phyloP scores from a whole-genome alignment of 2,329 filamentous ascomycete genomes.

The Penicillium thymicola region DNA sequence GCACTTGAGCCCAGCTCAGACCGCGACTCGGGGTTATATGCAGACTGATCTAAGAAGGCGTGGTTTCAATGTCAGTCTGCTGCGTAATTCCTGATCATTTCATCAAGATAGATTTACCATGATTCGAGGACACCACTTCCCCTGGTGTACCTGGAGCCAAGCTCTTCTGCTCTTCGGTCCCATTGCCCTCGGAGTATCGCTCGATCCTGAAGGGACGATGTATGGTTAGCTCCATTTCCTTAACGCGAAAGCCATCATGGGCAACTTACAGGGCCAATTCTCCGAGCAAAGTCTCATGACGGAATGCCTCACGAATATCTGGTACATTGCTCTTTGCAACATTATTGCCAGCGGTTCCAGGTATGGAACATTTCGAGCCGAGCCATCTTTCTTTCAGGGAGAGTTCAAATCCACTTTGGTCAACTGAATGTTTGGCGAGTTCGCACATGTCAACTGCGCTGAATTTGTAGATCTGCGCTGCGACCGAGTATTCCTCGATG shows the following conservation, averaged over 20 bases:
- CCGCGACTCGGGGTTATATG: background rate
- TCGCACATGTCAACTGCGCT: constrained; percentile 98
- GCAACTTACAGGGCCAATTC: constrained; percentile 73
- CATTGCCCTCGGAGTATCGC: constrained; percentile 22
- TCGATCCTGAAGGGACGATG: constrained; percentile 26
- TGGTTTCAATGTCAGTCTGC: background rate
- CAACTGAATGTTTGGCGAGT: constrained; percentile 90
- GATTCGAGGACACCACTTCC: background rate
- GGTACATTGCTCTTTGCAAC: constrained; percentile 97
- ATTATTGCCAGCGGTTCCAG: constrained; percentile 79
- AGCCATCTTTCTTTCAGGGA: constrained; percentile 90
- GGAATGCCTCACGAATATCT: constrained; percentile 83
- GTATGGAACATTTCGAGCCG: constrained; percentile 70
- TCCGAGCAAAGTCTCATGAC: constrained; percentile 78
- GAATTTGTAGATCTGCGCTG: constrained; percentile 97
- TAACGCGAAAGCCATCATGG: background rate
- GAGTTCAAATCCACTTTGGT: constrained; percentile 89
- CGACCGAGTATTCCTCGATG: constrained; percentile 97
- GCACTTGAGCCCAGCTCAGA: background rate
- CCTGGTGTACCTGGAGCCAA: constrained; percentile 13
- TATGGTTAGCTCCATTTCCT: background rate
- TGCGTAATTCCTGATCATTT: background rate
- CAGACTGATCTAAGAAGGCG: background rate
- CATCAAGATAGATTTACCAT: constrained; percentile 4
- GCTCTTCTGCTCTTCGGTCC: constrained; percentile 22